These are phyloP conservation scores for Sphagnum contortum DNA, from an alignment of 225 moss, liverwort and hornwort species.

Conservation along the genomic window DNA sequence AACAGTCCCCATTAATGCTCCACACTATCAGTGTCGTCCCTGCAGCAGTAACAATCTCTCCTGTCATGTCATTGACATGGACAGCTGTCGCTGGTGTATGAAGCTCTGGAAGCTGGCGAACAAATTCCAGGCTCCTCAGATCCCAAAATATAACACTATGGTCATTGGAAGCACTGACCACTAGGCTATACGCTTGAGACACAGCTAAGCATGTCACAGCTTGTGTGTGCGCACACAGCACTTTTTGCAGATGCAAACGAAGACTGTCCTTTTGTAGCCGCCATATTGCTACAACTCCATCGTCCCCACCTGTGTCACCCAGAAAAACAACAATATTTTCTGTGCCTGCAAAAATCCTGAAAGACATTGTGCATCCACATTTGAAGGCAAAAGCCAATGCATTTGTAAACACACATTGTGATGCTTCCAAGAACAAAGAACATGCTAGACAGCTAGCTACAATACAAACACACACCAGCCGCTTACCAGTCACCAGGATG, in stretches of 20 bases:
- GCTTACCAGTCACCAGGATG: slow-evolving; percentile 64
- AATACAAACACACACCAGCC: no score
- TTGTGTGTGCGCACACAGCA: slow-evolving; percentile 83
- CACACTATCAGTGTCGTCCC: slow-evolving; percentile 77
- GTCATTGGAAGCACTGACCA: slow-evolving; percentile 89
- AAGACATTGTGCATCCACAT: not conserved
- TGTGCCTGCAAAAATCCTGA: not conserved
- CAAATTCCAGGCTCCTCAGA: slow-evolving; percentile 80
- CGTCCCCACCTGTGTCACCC: slow-evolving; percentile 63
- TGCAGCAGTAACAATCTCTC: slow-evolving; percentile 90
- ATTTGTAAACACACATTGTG: no score
- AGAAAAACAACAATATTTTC: not conserved
- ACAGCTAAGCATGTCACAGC: slow-evolving; percentile 87
- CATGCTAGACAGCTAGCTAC: no score
- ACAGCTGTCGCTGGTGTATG: slow-evolving; percentile 74
- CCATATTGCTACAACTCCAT: slow-evolving; percentile 92
- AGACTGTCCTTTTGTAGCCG: slow-evolving; percentile 60
- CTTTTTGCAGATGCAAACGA: slow-evolving; percentile 72
- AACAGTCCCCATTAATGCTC: slow-evolving; percentile 96
- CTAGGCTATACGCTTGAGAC: slow-evolving; percentile 91
- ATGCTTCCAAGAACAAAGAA: no score
- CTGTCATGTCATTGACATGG: slow-evolving; percentile 84
- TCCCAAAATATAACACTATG: slow-evolving; percentile 96
- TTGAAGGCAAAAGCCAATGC: no score
- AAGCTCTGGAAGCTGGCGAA: slow-evolving; percentile 83